Conservation (phyloP, 2,329 filamentous ascomycete species). For the Fusarium redolens region DNA sequence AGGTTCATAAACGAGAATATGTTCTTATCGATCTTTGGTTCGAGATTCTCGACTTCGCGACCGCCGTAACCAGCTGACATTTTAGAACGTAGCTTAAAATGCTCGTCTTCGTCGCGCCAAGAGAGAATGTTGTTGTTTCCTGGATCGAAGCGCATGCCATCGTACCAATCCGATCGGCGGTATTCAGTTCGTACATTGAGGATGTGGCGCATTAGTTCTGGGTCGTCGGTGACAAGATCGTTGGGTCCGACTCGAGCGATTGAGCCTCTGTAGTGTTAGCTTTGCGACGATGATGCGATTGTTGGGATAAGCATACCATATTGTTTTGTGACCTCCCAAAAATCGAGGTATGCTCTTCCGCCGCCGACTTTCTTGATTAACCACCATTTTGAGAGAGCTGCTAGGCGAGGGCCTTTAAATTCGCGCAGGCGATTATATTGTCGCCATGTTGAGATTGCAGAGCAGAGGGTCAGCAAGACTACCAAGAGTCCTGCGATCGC, state of each 20-base stretch:
- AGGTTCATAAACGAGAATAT: constrained; percentile 58
- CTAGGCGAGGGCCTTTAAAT: constrained; percentile 53
- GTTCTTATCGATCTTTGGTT: constrained; percentile 61
- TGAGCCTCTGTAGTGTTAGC: constrained; percentile 40
- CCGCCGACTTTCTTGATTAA: constrained; percentile 47
- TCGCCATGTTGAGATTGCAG: constrained; percentile 28
- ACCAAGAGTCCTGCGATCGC: constrained; percentile 10
- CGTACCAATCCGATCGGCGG: constrained; percentile 57
- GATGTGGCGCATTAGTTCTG: constrained; percentile 52
- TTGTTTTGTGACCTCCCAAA: constrained; percentile 50
- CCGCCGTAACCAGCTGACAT: constrained; percentile 65
- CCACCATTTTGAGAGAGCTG: constrained; percentile 56
- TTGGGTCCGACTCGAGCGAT: constrained; percentile 57
- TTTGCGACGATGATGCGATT: not conserved
- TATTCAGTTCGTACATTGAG: constrained; percentile 51
- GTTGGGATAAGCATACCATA: constrained; percentile 45
- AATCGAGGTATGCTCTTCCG: constrained; percentile 50
- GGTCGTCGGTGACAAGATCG: constrained; percentile 54
- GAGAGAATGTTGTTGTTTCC: constrained; percentile 63
- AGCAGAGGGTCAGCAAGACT: constrained; percentile 22
- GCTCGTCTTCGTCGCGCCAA: constrained; percentile 58
- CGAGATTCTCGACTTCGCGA: constrained; percentile 63
- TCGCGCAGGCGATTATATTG: constrained; percentile 54
- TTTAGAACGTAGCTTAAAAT: constrained; percentile 57
- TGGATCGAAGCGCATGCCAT: constrained; percentile 63